These are phyloP conservation scores for Fusarium abutilonis DNA, from an alignment of 2,329 filamentous ascomycete genomes.

Conservation along the genomic window DNA sequence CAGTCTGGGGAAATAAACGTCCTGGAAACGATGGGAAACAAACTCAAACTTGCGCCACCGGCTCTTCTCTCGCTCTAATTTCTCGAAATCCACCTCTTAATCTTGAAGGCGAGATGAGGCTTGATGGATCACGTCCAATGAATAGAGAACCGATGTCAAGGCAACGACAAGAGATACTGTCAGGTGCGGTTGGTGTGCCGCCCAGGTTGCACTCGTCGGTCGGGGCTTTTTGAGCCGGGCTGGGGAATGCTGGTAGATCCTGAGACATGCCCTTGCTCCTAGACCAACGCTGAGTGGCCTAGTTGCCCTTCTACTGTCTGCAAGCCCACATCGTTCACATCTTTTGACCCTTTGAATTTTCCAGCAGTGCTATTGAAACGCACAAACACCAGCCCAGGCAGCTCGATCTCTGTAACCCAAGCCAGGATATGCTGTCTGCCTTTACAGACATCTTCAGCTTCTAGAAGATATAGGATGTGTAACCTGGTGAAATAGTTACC, in stretches of 20 bases:
- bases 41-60: constrained; percentile 38
- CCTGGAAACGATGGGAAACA: constrained; percentile 16
- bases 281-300: constrained; percentile 26
- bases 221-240: constrained; percentile 30
- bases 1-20: constrained; percentile 34
- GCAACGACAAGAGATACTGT: constrained; percentile 22
- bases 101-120: constrained; percentile 44
- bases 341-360: constrained; percentile 39
- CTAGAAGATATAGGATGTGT: constrained; percentile 37
- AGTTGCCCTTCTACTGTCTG: constrained; percentile 20
- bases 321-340: constrained; percentile 24
- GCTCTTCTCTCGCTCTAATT: constrained; percentile 44
- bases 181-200: constrained; percentile 32
- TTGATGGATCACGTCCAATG: constrained; percentile 28
- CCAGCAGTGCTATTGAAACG: constrained; percentile 23
- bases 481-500: constrained; percentile 25
- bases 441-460: constrained; percentile 25
- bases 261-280: constrained; percentile 41
- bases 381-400: constrained; percentile 22
- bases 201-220: constrained; percentile 39
- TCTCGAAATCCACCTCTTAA: constrained; percentile 41
- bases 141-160: constrained; percentile 24
- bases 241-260: constrained; percentile 47
- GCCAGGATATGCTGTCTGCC: constrained; percentile 20
- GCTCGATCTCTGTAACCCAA: constrained; percentile 29